phyloP scores from a whole-genome alignment of 2,329 filamentous ascomycete species.

The Pseudogymnoascus sp. region DNA sequence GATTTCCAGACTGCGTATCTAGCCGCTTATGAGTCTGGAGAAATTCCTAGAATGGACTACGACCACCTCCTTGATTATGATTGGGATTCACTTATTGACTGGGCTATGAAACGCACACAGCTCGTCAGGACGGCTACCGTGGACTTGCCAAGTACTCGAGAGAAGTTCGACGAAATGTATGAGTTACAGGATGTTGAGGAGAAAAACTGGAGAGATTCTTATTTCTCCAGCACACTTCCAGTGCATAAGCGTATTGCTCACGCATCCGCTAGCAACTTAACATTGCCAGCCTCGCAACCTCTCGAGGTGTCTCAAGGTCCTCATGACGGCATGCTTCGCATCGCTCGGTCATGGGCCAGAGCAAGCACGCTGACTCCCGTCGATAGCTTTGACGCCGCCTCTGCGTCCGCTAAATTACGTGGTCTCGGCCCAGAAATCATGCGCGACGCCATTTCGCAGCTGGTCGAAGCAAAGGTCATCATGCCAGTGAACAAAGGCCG shows the following conservation, averaged over 20 bases:
- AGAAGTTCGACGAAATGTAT: constrained; percentile 38
- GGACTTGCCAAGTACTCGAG: constrained; percentile 40
- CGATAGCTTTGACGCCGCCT: constrained; percentile 39
- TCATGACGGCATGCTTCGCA: constrained; percentile 29
- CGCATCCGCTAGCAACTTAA: constrained; percentile 38
- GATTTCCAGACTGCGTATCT: constrained; percentile 61
- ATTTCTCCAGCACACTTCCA: constrained; percentile 45
- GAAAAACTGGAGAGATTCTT: constrained; percentile 48
- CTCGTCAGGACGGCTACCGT: constrained; percentile 19
- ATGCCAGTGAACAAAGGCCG: constrained; percentile 53
- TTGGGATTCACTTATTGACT: constrained; percentile 58
- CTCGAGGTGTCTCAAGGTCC: background rate
- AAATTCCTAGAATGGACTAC: constrained; percentile 55
- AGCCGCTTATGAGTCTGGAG: constrained; percentile 53
- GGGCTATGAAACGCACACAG: constrained; percentile 46
- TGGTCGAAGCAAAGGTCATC: constrained; percentile 31
- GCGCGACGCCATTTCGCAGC: constrained; percentile 17
- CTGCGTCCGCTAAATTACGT: constrained; percentile 42
- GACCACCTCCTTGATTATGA: constrained; percentile 57
- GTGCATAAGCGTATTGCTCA: constrained; percentile 26
- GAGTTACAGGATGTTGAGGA: constrained; percentile 29
- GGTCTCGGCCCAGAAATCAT: constrained; percentile 11
- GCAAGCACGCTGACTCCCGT: constrained; percentile 48
- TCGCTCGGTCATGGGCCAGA: constrained; percentile 52
- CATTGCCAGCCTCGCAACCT: constrained; percentile 24